phyloP scores from a whole-genome alignment of 2,329 filamentous ascomycete species.

The Pseudodiploospora longispora region DNA sequence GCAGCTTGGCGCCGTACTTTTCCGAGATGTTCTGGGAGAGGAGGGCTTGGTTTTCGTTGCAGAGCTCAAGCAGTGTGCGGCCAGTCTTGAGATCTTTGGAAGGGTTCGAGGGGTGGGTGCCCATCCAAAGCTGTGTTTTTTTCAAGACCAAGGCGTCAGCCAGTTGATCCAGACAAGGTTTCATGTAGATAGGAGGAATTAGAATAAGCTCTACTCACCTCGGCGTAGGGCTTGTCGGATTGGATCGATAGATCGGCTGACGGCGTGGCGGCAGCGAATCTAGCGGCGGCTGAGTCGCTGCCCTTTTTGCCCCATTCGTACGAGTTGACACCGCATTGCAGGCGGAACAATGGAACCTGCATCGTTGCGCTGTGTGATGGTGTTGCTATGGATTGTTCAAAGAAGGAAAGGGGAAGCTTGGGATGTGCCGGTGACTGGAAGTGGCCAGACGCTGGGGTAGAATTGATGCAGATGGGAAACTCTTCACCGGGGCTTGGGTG shows the following conservation, averaged over 20 bases:
- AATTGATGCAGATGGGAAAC: too few species aligned
- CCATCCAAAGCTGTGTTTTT: conserved; percentile 84
- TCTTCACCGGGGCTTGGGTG: too few species aligned
- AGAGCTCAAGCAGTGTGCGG: conserved; percentile 76
- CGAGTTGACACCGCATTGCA: conserved; percentile 91
- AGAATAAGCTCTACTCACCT: conserved; percentile 46
- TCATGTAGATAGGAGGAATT: neutral
- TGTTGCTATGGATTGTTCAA: neutral
- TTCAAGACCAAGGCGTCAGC: neutral
- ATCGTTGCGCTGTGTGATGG: conserved; percentile 26
- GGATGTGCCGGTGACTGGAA: too few species aligned
- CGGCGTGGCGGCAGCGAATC: conserved; percentile 79
- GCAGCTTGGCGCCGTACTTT: conserved; percentile 73
- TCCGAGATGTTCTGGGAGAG: conserved; percentile 65
- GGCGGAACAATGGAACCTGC: conserved; percentile 75
- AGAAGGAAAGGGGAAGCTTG: too few species aligned
- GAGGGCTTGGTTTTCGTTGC: conserved; percentile 77
- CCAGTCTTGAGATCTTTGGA: conserved; percentile 82
- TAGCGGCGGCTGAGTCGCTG: conserved; percentile 76
- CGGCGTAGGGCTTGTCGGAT: conserved; percentile 85
- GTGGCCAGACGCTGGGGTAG: too few species aligned
- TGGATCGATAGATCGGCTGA: conserved; percentile 67
- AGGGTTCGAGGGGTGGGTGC: conserved; percentile 90
- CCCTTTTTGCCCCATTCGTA: conserved; percentile 99
- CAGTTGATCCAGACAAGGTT: neutral